Conservation (phyloP, 225 moss, liverwort and hornwort species). For the Sphagnum tenellum region DNA sequence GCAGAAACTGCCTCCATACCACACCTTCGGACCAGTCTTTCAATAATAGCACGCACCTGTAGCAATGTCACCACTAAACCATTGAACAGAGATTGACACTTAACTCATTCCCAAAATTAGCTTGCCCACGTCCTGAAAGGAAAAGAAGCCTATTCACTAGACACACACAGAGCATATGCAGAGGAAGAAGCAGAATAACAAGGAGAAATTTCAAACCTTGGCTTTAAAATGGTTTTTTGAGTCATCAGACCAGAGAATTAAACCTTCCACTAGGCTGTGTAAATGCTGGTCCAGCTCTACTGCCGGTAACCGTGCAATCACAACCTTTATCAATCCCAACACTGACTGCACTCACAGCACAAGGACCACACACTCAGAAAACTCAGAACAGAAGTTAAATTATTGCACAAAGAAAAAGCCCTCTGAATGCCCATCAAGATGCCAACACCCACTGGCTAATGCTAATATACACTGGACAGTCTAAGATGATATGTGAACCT, state of each 20-base stretch:
- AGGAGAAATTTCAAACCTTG: conserved; percentile 38
- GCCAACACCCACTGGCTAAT: too few relatives aligned
- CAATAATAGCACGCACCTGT: conserved; percentile 75
- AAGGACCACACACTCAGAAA: not conserved
- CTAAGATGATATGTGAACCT: too few relatives aligned
- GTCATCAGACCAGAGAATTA: conserved; percentile 97
- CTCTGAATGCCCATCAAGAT: too few relatives aligned
- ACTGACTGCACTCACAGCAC: conserved; percentile 45
- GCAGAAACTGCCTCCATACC: conserved; percentile 80
- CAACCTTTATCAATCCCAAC: conserved; percentile 84
- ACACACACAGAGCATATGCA: not conserved
- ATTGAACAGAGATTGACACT: too few relatives aligned
- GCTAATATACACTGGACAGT: too few relatives aligned
- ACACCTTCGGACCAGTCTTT: conserved; percentile 91
- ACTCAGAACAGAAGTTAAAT: not conserved
- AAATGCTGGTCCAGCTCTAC: conserved; percentile 70
- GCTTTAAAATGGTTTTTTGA: conserved; percentile 99
- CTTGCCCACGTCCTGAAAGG: too few relatives aligned
- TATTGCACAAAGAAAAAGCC: too few relatives aligned
- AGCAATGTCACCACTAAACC: not conserved
- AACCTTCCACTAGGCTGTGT: conserved; percentile 73
- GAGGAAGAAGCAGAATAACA: not conserved
- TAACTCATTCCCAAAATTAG: too few relatives aligned
- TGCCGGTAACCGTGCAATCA: conserved; percentile 85
- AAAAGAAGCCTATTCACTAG: too few relatives aligned